Base-by-base conservation (phyloP, 139 green algal genomes). In the Micractinium conductrix region DNA sequence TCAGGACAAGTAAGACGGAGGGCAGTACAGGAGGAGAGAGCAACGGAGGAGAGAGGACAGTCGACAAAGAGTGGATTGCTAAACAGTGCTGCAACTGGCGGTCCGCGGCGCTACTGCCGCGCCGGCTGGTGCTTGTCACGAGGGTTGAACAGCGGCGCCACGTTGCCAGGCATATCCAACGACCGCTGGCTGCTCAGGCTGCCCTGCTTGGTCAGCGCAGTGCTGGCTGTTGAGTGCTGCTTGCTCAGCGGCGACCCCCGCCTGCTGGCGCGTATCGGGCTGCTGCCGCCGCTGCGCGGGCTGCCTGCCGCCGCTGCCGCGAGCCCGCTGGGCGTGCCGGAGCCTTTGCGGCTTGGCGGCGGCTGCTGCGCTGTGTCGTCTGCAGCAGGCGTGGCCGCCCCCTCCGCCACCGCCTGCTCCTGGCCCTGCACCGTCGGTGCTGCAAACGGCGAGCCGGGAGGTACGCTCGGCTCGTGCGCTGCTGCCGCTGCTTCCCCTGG, bases 211-310 rank as follows among this genome's bases (percentile, higher is more conserved):
- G 72, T 7, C 7, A 65, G 72, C 28, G 17, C 28, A 1, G 8
- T 26, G 72, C 72, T 65, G 43, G 72, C 42, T 28, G 33, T 44
- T 21, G 38, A 55, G 69, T 40, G 69, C 37, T 42, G 38, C 72
- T 80, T 80, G 74, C 74, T 67, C n/a, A 68, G 74, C 45, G 74
- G 45, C n/a, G n/a, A n/a, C n/a, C n/a, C n/a, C n/a, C n/a, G n/a
- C n/a, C n/a, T n/a, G n/a, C n/a, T n/a, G n/a, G n/a, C 74, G 21
- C 74, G 74, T 45, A 80, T 80, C 5, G 74, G 74, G 45, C 45
- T 67, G 74, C 45, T 68, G 48, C 28, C 74, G 48, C 45, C 53
- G 45, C 74, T 80, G 45, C 50, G n/a, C 35, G 71, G n/a, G n/a
- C n/a, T n/a, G n/a, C n/a, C 6, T 35, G 21, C n/a, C 17, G 4